Percentiles rank a stretch among this genome's conserved stretches.
Conservation (phyloP, 2,329 filamentous ascomycete species). For the Arthrobotrys sinensis region DNA sequence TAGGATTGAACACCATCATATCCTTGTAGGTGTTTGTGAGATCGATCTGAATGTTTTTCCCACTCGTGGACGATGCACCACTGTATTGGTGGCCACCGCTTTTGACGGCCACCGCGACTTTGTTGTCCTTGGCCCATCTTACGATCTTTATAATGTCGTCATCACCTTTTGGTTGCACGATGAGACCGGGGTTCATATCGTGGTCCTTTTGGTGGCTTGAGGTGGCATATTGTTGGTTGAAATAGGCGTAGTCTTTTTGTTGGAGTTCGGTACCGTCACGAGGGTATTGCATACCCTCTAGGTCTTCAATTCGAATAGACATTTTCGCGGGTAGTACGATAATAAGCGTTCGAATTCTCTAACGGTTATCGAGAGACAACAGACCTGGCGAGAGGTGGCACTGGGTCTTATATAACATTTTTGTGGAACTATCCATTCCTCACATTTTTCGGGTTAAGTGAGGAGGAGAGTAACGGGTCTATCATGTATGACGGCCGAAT, state of each 20-base stretch:
- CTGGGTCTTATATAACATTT: no score
- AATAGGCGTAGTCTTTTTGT: slow-evolving; percentile 61
- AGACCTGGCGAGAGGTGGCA: no score
- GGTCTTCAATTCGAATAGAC: slow-evolving; percentile 16
- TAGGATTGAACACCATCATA: slow-evolving; percentile 63
- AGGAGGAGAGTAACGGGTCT: no score
- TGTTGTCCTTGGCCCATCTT: slow-evolving; percentile 68
- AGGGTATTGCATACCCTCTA: slow-evolving; percentile 36
- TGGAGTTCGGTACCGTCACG: neutral
- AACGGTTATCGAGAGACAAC: no score
- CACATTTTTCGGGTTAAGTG: no score
- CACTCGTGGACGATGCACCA: slow-evolving; percentile 30
- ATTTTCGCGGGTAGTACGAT: neutral
- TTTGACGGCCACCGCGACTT: slow-evolving; percentile 69
- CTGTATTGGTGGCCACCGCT: slow-evolving; percentile 48
- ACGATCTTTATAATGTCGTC: slow-evolving; percentile 69
- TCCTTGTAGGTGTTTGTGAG: slow-evolving; percentile 34
- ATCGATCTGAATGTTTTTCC: slow-evolving; percentile 35
- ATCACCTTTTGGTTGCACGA: slow-evolving; percentile 69
- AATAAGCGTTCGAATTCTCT: no score
- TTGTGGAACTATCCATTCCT: no score
- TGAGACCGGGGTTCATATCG: slow-evolving; percentile 69
- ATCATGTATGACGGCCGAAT: no score
- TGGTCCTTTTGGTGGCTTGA: slow-evolving; percentile 68
- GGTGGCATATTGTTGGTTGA: slow-evolving; percentile 69